A percentile compares a stretch with the other conserved stretches of the same genome.
Conservation (phyloP, 2,329 filamentous ascomycete genomes). For the Hypoxylon sp. region DNA sequence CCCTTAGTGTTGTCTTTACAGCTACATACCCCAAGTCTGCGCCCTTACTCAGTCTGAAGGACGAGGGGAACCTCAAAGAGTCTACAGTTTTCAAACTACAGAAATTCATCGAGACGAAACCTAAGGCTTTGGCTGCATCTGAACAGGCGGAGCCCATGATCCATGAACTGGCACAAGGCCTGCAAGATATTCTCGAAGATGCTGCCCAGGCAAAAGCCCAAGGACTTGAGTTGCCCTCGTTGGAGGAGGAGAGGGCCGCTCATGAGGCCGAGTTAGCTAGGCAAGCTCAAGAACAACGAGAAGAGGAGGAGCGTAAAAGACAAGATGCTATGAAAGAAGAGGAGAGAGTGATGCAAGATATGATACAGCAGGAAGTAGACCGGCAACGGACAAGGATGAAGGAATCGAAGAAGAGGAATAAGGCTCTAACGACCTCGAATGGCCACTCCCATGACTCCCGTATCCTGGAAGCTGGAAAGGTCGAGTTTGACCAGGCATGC, state of each 20-base stretch:
- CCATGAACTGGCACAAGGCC: slow-evolving; percentile 74
- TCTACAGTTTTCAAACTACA: slow-evolving; percentile 79
- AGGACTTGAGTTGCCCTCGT: slow-evolving; percentile 81
- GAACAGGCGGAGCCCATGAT: slow-evolving; percentile 70
- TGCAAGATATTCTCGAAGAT: slow-evolving; percentile 85
- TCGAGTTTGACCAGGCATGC: slow-evolving; percentile 77
- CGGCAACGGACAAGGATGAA: slow-evolving; percentile 74
- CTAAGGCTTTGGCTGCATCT: slow-evolving; percentile 65
- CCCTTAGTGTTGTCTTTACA: slow-evolving; percentile 83
- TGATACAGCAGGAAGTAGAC: slow-evolving; percentile 79
- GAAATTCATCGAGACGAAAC: slow-evolving; percentile 71
- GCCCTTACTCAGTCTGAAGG: slow-evolving; percentile 78
- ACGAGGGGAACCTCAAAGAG: slow-evolving; percentile 74
- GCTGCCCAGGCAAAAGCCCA: slow-evolving; percentile 82
- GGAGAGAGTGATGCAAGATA: slow-evolving; percentile 75
- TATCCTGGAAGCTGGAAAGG: slow-evolving; percentile 51
- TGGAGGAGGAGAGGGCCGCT: slow-evolving; percentile 88
- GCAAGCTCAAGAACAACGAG: slow-evolving; percentile 68
- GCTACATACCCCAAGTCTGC: slow-evolving; percentile 91
- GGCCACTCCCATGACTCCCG: slow-evolving; percentile 54
- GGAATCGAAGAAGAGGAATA: slow-evolving; percentile 73
- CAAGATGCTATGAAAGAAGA: slow-evolving; percentile 74
- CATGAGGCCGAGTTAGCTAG: slow-evolving; percentile 80
- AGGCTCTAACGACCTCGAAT: slow-evolving; percentile 58
- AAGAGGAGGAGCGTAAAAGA: slow-evolving; percentile 66